These are phyloP conservation scores for Aspergillus eucalypticola DNA, from an alignment of 2,329 filamentous ascomycete genomes.

Conservation along the genomic window DNA sequence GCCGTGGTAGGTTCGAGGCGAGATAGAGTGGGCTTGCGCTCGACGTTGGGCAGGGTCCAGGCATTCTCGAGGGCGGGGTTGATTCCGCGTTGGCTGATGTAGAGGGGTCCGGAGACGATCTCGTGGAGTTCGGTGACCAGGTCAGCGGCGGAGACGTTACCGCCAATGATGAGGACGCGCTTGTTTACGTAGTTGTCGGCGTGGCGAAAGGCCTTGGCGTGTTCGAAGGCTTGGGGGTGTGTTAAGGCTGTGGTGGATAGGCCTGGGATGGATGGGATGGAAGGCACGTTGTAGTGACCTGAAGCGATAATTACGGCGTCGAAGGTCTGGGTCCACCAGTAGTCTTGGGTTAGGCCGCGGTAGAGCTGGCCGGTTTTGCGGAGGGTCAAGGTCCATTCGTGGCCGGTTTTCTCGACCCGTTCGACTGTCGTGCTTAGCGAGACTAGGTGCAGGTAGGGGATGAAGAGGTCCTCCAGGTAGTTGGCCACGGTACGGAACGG, in stretches of 20 bases:
- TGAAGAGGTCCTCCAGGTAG: slow-evolving; percentile 29
- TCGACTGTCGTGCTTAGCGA: slow-evolving; percentile 37
- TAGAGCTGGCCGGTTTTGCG: slow-evolving; percentile 20
- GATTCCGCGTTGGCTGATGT: slow-evolving; percentile 22
- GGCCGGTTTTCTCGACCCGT: slow-evolving; percentile 20
- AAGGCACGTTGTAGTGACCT: slow-evolving; percentile 46
- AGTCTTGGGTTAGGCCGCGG: slow-evolving; percentile 21
- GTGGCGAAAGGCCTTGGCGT: slow-evolving; percentile 40
- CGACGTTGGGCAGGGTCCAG: slow-evolving; percentile 28
- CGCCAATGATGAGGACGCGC: slow-evolving; percentile 33
- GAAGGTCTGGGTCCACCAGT: slow-evolving; percentile 44
- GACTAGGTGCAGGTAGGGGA: slow-evolving; percentile 29
- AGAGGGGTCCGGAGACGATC: slow-evolving; percentile 24
- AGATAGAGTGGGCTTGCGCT: slow-evolving; percentile 20
- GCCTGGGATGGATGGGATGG: slow-evolving; percentile 40
- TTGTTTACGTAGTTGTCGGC: slow-evolving; percentile 40
- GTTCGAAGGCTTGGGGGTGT: slow-evolving; percentile 38
- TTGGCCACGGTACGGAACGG: slow-evolving; percentile 26
- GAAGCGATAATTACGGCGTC: slow-evolving; percentile 47
- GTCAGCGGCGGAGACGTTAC: slow-evolving; percentile 33
- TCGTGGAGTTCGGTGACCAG: slow-evolving; percentile 27
- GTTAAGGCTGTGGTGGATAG: slow-evolving; percentile 32
- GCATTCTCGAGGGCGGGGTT: slow-evolving; percentile 24
- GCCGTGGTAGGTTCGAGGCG: slow-evolving; percentile 5
- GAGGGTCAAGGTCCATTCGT: slow-evolving; percentile 34